phyloP scores from a whole-genome alignment of 2,329 filamentous ascomycete species.

The Phaeoacremonium minimum region DNA sequence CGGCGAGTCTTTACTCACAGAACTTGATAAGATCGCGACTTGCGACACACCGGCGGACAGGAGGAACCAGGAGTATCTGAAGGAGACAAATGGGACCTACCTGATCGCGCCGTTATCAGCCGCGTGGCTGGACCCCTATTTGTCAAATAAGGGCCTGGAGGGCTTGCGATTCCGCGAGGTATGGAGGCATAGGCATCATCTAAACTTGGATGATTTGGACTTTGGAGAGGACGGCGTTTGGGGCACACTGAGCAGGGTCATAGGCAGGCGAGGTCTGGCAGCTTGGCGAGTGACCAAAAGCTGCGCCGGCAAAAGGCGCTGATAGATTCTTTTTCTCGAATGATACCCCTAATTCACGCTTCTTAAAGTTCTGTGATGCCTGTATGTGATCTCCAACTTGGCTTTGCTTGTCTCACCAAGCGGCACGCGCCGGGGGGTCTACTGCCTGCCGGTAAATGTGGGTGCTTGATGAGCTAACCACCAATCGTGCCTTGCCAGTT shows the following conservation, averaged over 20 bases:
- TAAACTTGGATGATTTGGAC: slow-evolving; percentile 78
- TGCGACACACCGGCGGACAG: slow-evolving; percentile 57
- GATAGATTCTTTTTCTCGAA: not conserved
- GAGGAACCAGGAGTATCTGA: slow-evolving; percentile 50
- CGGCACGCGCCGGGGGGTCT: too few relatives aligned
- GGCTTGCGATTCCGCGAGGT: slow-evolving; percentile 64
- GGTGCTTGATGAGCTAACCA: too few relatives aligned
- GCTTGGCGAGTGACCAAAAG: slow-evolving; percentile 64
- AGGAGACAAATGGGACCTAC: slow-evolving; percentile 61
- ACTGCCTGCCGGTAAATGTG: too few relatives aligned
- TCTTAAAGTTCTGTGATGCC: too few relatives aligned
- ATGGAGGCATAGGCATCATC: slow-evolving; percentile 63
- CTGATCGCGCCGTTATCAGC: slow-evolving; percentile 72
- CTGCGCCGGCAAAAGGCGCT: slow-evolving; percentile 24
- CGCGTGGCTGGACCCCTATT: slow-evolving; percentile 62
- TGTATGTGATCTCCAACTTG: too few relatives aligned
- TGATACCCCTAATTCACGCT: not conserved
- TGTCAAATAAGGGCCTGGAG: slow-evolving; percentile 53
- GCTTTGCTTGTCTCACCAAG: too few relatives aligned
- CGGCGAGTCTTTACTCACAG: slow-evolving; percentile 53
- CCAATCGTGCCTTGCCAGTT: too few relatives aligned
- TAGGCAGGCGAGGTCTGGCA: slow-evolving; percentile 58
- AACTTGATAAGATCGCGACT: slow-evolving; percentile 55
- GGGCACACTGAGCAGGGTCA: slow-evolving; percentile 64
- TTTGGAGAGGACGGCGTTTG: slow-evolving; percentile 73